Base-by-base conservation (phyloP, 345 rosid genomes). In the Angophora floribunda region DNA sequence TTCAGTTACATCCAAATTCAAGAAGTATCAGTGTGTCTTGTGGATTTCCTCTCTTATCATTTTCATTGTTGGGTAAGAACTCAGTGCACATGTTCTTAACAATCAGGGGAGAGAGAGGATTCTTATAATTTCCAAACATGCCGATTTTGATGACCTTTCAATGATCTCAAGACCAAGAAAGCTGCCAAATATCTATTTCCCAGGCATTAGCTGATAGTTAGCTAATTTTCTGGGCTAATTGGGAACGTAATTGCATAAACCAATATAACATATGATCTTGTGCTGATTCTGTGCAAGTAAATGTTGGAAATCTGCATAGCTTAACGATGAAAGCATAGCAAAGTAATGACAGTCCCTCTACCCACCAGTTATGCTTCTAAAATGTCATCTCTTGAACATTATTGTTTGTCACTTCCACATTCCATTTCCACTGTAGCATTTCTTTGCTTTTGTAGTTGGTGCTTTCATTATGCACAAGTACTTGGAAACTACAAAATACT, bases 31-130 rank as follows among this genome's bases (percentile, higher is more conserved):
- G 89, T 88, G 93, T 88, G 55, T 95, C 47, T 87, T 97, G 85
- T 97, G 99, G 99, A 89, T 93, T 84, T n/a, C 92, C 86, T 96
- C 99, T 90, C 93, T 97, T 21, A 89, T 95, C 89, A 87, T 95
- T 57, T n/a, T 96, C 75, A 90, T 97, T 65, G 93, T 86, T 51
- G 95, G 98, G 99, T 96, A 94, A 93, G 95, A 36, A 41, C 26
- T 9, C 45, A 13, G 32, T 19, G 45, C 49, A 32, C 67, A 79
- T 50, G 36, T 87, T 75, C 51, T 59, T 86, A 45, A 13, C 36
- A 7, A 28, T 24, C 28, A 61, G 36, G 79, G 52, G 32, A 61
- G 80, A 61, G 51, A 86, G 22, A 9, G 80, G 80, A 57, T 70
- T 32, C 11, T 9, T 36, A 45, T 15, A 59, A 41, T 45, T 57